Base-by-base conservation (phyloP, 2,329 filamentous ascomycete genomes). In the Samsoniella hepiali region DNA sequence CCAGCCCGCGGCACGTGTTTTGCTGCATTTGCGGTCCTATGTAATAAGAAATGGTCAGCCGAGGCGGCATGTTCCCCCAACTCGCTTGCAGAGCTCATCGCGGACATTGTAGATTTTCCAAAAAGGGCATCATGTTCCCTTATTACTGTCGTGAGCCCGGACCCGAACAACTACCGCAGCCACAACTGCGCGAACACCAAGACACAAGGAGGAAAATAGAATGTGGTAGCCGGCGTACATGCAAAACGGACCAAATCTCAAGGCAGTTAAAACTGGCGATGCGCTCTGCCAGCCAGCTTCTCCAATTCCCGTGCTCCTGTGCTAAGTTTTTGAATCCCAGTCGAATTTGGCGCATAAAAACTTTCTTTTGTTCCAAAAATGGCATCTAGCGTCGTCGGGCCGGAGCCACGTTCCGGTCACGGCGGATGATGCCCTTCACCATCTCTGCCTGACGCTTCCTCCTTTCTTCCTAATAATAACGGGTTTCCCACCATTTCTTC, bases 1-100 rank as follows among this genome's bases (percentile, higher is more conserved):
- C 27, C 42, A 58, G 32, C n/a, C 32, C 27, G 1, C n/a, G 29
- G 58, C 49, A 61, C 49, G 38, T 61, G 47, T 45, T 51, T 61
- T 9, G 53, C 36, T 36, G 15, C 38, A 45, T 8, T 45, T 44
- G n/a, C 27, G 36, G 36, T 40, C 45, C 34, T 34, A 34, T 59
- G 17, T 7, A 31, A 8, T 29, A 9, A 38, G 38, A 42, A 60
- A 60, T 17, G 58, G 36, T 13, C 45, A 51, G 10, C 45, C 36
- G 58, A 60, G 58, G 58, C 58, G 58, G 34, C 9, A 22, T 47
- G 55, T 10, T 15, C 9, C 51, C 51, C 22, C 11, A 36, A 40
- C n/a, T 34, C 51, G 29, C 40, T 44, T 15, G 9, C 22, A 57
- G 38, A 38, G n/a, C 44, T n/a, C 17, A 49, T 58, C 45, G 32